Percentiles rank a stretch among this genome's conserved stretches.
Conservation (phyloP, 2,329 filamentous ascomycete genomes). For the Aspergillus jensenii region DNA sequence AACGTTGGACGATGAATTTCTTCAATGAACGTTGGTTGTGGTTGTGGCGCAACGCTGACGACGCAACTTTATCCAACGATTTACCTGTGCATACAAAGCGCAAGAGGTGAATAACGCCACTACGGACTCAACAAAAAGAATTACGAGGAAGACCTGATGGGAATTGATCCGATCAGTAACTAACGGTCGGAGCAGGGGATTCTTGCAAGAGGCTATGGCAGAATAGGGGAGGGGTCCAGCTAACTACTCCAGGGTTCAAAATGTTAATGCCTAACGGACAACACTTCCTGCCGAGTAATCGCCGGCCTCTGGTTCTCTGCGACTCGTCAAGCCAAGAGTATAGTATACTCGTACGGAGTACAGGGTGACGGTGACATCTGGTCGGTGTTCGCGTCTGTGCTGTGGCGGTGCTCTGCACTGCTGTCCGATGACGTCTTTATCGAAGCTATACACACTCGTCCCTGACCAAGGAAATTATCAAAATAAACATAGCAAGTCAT, state of each 20-base stretch:
- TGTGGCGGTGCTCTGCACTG: conserved; percentile 9
- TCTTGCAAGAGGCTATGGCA: background rate
- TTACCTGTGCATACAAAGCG: conserved; percentile 2
- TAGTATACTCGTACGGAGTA: background rate
- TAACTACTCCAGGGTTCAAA: background rate
- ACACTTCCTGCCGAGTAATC: background rate
- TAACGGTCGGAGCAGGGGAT: background rate
- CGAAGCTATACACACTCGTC: conserved; percentile 5
- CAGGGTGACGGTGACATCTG: background rate
- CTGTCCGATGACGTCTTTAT: conserved; percentile 4
- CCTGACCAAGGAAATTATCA: background rate
- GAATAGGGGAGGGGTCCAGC: background rate
- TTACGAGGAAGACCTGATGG: background rate
- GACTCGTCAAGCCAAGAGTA: background rate
- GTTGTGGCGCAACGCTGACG: conserved; percentile 10
- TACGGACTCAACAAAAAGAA: background rate
- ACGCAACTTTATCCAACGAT: background rate
- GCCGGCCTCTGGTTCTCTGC: background rate
- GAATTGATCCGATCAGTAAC: background rate
- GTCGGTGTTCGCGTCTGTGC: background rate
- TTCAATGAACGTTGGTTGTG: background rate
- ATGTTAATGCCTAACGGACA: conserved; percentile 10
- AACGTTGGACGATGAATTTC: background rate
- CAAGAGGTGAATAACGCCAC: background rate
- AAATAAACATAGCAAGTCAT: background rate